These are phyloP conservation scores for Ascocoryne sarcoides DNA, from an alignment of 2,329 filamentous ascomycete species.

Conservation along the genomic window DNA sequence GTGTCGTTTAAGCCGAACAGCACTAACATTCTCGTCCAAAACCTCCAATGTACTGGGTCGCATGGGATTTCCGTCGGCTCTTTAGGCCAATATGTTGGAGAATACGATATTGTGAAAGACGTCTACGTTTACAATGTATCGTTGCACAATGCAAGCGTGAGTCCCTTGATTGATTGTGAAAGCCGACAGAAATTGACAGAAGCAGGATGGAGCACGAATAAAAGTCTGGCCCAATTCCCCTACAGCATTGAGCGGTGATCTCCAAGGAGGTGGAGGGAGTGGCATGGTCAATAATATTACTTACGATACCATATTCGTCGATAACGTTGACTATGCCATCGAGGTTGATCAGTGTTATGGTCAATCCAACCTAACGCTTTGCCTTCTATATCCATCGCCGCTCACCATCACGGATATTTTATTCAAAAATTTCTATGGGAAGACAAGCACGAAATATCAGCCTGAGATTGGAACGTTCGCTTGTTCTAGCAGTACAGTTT, in stretches of 20 bases:
- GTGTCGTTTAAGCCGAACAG: conserved; percentile 69
- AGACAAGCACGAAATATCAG: conserved; percentile 37
- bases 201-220: conserved; percentile 57
- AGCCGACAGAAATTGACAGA: conserved; percentile 27
- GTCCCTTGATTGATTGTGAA: conserved; percentile 12
- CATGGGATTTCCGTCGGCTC: conserved; percentile 68
- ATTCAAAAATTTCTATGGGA: conserved; percentile 48
- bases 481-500: conserved; percentile 39
- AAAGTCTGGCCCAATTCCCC: conserved; percentile 57
- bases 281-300: conserved; percentile 58
- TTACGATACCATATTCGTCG: conserved; percentile 50
- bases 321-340: conserved; percentile 57
- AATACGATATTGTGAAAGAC: conserved; percentile 61
- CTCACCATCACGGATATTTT: conserved; percentile 47
- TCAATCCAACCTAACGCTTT: conserved; percentile 53
- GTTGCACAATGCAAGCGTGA: conserved; percentile 43
- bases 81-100: conserved; percentile 51
- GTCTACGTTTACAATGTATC: conserved; percentile 54
- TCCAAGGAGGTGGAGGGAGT: conserved; percentile 56
- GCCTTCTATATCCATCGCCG: conserved; percentile 45
- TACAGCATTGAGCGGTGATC: conserved; percentile 46
- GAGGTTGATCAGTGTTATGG: conserved; percentile 59
- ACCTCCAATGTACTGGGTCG: conserved; percentile 57
- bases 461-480: conserved; percentile 39
- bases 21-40: conserved; percentile 59